Evolutionary conservation across 1,284 basidiomycete species (phyloP).

Genomic region (Rhodotorula sp.): DNA sequence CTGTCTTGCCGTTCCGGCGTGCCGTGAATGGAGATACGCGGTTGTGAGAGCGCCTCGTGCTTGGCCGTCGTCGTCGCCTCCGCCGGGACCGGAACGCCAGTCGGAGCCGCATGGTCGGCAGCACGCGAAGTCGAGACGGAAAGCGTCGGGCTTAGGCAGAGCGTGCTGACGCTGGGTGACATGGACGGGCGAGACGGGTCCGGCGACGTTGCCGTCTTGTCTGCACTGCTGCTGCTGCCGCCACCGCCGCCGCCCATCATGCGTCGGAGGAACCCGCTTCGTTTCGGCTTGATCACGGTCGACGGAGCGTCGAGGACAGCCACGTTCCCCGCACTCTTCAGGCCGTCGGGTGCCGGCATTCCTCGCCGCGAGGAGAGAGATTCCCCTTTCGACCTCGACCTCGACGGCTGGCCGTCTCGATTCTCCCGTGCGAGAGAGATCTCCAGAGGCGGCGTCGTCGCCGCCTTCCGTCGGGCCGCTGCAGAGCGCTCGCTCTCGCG

Average conservation of each 20-base stretch:
- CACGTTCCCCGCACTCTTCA: background rate
- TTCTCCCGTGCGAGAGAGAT: background rate
- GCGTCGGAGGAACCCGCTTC: conserved; percentile 37
- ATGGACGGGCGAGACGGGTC: conserved; percentile 10
- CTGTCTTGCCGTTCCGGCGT: background rate
- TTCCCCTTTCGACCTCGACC: conserved; percentile 12
- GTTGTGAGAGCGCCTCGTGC: too few species aligned
- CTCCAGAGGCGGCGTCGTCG: conserved; percentile 11
- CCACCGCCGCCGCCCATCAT: conserved; percentile 37
- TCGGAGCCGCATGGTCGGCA: too few species aligned
- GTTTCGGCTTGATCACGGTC: conserved; percentile 31
- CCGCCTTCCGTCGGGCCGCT: conserved; percentile 10
- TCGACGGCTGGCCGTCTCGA: background rate
- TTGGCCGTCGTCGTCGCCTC: too few species aligned
- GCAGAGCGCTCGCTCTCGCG: conserved; percentile 25
- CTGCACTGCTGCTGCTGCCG: conserved; percentile 7
- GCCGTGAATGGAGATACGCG: background rate
- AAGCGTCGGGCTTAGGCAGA: background rate
- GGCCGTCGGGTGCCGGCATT: conserved; percentile 3
- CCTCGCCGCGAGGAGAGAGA: conserved; percentile 11
- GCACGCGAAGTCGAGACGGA: background rate
- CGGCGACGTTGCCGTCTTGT: background rate
- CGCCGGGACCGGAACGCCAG: too few species aligned
- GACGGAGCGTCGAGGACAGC: background rate
- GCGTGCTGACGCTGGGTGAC: conserved; percentile 22